Percentiles rank a stretch among this genome's conserved stretches.
Conservation (phyloP, 2,329 filamentous ascomycete genomes). For the Dactylellina cionopaga region DNA sequence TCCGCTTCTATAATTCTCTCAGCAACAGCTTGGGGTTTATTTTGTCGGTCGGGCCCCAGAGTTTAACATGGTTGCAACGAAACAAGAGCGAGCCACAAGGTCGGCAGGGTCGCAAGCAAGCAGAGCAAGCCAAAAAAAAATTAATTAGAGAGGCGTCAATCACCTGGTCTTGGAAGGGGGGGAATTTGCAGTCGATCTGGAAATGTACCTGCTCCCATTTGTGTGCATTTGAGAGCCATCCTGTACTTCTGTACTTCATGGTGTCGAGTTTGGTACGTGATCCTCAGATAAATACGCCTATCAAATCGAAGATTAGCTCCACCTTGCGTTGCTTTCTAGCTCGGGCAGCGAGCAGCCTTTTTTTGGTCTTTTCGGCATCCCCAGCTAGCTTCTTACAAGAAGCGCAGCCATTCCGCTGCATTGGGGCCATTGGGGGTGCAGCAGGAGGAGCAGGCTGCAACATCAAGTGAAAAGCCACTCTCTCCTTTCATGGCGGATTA, state of each 20-base stretch:
- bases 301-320: slow-evolving; percentile 23
- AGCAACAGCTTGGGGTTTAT: slow-evolving; percentile 16
- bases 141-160: slow-evolving; percentile 27
- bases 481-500: slow-evolving; percentile 2
- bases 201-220: slow-evolving; percentile 32
- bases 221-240: slow-evolving; percentile 13
- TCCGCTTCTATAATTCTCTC: slow-evolving; percentile 51
- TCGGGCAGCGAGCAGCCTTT: neutral
- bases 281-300: neutral
- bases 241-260: no score
- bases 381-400: no score
- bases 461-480: slow-evolving; percentile 15
- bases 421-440: neutral
- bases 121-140: neutral
- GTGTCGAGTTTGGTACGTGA: no score
- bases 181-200: slow-evolving; percentile 12
- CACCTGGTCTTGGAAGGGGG: slow-evolving; percentile 12
- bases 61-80: slow-evolving; percentile 45
- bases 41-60: slow-evolving; percentile 19
- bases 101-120: neutral
- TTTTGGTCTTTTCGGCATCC: no score
- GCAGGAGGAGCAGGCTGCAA: neutral
- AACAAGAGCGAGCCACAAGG: slow-evolving; percentile 14
- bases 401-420: no score
- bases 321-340: slow-evolving; percentile 29